Conservation (phyloP, 306 rosid species). For the Comarum palustre region DNA sequence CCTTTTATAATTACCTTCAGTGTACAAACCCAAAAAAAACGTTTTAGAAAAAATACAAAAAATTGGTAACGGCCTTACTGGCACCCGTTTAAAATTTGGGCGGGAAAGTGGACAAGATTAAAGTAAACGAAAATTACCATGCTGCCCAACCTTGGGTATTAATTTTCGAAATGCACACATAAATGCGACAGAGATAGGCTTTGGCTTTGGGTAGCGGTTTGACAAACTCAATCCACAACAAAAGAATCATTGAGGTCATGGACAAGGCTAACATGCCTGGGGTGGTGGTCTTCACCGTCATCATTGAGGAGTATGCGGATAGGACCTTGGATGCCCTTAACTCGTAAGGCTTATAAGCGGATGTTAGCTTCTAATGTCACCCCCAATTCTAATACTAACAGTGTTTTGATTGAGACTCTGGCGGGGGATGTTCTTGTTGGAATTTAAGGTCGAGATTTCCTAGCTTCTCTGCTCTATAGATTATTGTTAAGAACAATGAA, state of each 20-base stretch:
- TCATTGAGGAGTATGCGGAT: background rate
- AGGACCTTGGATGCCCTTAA: slow-evolving; percentile 8
- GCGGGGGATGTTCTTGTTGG: slow-evolving; percentile 10
- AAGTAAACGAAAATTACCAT: background rate
- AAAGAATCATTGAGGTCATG: background rate
- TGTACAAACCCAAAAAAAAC: too few relatives aligned
- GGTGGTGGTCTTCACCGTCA: background rate
- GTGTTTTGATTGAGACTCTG: slow-evolving; percentile 34
- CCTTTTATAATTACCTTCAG: too few relatives aligned
- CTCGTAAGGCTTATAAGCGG: slow-evolving; percentile 2
- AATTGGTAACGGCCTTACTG: background rate
- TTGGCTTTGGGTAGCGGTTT: background rate
- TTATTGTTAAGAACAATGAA: background rate
- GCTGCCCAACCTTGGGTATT: background rate
- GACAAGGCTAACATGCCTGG: background rate
- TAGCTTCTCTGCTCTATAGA: background rate
- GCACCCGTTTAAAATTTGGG: background rate
- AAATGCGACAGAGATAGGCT: background rate
- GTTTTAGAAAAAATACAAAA: too few relatives aligned
- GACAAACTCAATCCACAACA: background rate
- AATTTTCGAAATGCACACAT: background rate
- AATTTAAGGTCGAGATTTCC: background rate
- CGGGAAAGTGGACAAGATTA: background rate
- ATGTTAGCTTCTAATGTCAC: slow-evolving; percentile 4
- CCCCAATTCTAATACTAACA: slow-evolving; percentile 67